Evolutionary conservation across 1,284 basidiomycete species (phyloP).

Genomic region (Ceratobasidium sp.): DNA sequence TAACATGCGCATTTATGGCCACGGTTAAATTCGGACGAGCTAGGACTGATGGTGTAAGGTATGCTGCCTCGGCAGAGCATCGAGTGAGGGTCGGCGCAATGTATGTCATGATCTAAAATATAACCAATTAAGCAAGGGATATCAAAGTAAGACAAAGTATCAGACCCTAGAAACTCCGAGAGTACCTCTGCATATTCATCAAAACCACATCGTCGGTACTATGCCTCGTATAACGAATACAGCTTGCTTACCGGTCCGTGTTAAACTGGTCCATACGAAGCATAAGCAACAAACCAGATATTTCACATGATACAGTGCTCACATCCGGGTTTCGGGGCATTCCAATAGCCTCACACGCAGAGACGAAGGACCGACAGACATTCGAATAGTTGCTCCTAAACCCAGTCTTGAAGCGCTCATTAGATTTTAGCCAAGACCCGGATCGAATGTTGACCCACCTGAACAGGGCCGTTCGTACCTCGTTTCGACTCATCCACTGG

Average conservation of each 20-base stretch:
- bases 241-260: conserved; percentile 54
- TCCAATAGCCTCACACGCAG: conserved; percentile 28
- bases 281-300: background rate
- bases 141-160: conserved; percentile 30
- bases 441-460: conserved; percentile 2
- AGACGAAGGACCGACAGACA: conserved; percentile 20
- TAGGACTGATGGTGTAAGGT: conserved; percentile 73
- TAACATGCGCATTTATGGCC: conserved; percentile 67
- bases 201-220: background rate
- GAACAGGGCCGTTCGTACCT: conserved; percentile 24
- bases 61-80: conserved; percentile 68
- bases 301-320: background rate
- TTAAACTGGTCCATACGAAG: conserved; percentile 61
- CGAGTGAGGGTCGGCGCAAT: conserved; percentile 4
- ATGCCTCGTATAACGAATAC: background rate
- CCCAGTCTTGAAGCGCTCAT: conserved; percentile 10
- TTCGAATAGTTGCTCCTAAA: conserved; percentile 18
- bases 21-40: conserved; percentile 75
- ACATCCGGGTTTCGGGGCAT: conserved; percentile 41
- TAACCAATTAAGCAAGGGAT: background rate
- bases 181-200: conserved; percentile 59
- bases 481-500: conserved; percentile 34
- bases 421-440: conserved; percentile 7
- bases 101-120: conserved; percentile 33
- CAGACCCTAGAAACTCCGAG: conserved; percentile 69